phyloP scores from a whole-genome alignment of 345 rosid species.

The Mallotus nudiflorus region DNA sequence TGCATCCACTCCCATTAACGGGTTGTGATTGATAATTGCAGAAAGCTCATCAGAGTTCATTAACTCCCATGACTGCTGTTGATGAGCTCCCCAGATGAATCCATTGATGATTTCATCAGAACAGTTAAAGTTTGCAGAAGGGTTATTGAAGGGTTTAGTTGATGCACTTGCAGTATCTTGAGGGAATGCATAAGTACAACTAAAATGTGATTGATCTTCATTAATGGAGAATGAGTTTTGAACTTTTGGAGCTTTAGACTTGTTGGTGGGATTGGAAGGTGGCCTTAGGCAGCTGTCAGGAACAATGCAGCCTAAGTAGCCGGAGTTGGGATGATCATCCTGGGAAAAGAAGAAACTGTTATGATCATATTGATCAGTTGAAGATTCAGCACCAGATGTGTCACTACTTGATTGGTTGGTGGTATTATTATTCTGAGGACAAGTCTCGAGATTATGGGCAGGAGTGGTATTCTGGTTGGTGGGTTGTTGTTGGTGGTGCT shows the following conservation, averaged over 20 bases:
- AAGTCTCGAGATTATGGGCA: conserved; percentile 24
- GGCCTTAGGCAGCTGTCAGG: conserved; percentile 91
- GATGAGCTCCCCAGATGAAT: conserved; percentile 26
- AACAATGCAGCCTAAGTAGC: conserved; percentile 91
- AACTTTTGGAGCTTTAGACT: conserved; percentile 14
- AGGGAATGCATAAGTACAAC: conserved; percentile 19
- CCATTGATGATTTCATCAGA: conserved; percentile 29
- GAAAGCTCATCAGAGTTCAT: conserved; percentile 57
- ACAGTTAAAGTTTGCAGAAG: conserved; percentile 14
- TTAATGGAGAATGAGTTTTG: conserved; percentile 18
- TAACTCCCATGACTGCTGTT: conserved; percentile 42
- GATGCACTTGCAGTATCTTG: not conserved
- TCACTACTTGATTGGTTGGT: conserved; percentile 21
- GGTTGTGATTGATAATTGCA: conserved; percentile 42
- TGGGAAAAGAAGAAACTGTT: conserved; percentile 44
- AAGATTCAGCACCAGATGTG: conserved; percentile 32
- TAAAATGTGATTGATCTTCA: conserved; percentile 16
- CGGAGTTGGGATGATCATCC: conserved; percentile 53
- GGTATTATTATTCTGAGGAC: conserved; percentile 13
- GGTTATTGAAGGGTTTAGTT: not conserved
- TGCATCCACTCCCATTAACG: conserved; percentile 33
- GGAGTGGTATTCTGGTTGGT: conserved; percentile 17
- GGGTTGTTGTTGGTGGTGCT: conserved; percentile 23
- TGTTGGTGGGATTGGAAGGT: conserved; percentile 35
- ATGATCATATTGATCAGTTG: conserved; percentile 35